phyloP scores from a whole-genome alignment of 2,329 filamentous ascomycete genomes.

The Rhynchosporium graminicola region DNA sequence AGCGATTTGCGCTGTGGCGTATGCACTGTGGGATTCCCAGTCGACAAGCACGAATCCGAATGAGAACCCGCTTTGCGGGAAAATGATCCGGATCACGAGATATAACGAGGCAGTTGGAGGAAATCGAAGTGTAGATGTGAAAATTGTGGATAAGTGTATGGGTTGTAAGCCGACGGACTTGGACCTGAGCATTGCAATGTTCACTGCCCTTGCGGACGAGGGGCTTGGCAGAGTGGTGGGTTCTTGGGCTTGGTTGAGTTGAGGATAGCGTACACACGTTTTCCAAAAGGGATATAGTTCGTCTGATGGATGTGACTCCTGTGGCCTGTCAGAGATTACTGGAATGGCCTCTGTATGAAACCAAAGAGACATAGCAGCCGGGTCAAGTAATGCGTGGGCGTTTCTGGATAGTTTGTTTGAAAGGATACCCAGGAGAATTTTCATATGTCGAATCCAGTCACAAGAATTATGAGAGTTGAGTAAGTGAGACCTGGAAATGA shows the following conservation, averaged over 20 bases:
- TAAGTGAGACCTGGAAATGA: not conserved
- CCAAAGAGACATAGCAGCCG: not conserved
- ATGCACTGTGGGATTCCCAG: constrained; percentile 64
- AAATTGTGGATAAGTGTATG: constrained; percentile 63
- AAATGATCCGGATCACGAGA: constrained; percentile 62
- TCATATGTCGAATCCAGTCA: not conserved
- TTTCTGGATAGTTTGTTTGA: not conserved
- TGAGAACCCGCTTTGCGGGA: constrained; percentile 66
- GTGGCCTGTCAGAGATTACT: not conserved
- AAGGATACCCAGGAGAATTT: not conserved
- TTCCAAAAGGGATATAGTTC: constrained; percentile 1
- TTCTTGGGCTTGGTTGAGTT: constrained; percentile 43
- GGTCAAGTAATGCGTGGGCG: not conserved
- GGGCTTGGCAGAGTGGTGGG: constrained; percentile 45
- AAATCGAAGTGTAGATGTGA: constrained; percentile 60
- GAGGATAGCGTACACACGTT: constrained; percentile 16
- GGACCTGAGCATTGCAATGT: constrained; percentile 46
- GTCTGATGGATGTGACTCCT: not conserved
- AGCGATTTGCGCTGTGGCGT: constrained; percentile 65
- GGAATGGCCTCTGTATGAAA: not conserved
- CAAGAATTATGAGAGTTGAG: not conserved
- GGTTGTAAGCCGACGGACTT: constrained; percentile 46
- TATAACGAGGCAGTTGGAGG: constrained; percentile 48
- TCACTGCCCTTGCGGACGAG: constrained; percentile 49
- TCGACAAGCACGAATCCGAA: constrained; percentile 57